These are phyloP conservation scores for Ceratobasidium sp. DNA, from an alignment of 1,284 basidiomycete species.

Conservation along the genomic window DNA sequence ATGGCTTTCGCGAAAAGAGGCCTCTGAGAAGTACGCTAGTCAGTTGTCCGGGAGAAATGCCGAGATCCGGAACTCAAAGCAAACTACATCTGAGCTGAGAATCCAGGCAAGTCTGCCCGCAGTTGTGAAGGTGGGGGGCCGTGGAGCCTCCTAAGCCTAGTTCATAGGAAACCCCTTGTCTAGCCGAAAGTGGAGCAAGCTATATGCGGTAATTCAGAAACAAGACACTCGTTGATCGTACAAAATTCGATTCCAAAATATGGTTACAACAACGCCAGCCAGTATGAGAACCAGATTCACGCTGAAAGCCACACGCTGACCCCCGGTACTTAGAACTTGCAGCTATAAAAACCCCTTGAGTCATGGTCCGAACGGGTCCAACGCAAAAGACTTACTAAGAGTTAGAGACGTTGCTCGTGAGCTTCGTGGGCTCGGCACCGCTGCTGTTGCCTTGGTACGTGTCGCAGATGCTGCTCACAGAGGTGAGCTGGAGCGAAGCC, in stretches of 20 bases:
- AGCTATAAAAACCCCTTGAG: background rate
- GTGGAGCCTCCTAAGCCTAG: too few relatives aligned
- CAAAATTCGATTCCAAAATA: background rate
- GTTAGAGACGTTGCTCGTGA: constrained; percentile 40
- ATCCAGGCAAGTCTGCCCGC: too few relatives aligned
- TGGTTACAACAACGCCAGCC: background rate
- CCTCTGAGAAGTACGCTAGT: too few relatives aligned
- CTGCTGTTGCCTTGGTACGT: constrained; percentile 39
- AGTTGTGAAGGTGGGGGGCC: too few relatives aligned
- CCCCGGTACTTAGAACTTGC: constrained; percentile 20
- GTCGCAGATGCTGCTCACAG: constrained; percentile 21
- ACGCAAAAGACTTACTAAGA: constrained; percentile 18
- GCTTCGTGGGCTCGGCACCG: constrained; percentile 41
- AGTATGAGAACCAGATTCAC: background rate
- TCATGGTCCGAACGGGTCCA: background rate
- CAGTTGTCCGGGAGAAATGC: too few relatives aligned
- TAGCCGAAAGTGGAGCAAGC: background rate
- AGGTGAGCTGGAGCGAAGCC: constrained; percentile 43
- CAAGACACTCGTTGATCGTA: background rate
- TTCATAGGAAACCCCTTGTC: background rate
- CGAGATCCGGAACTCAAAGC: too few relatives aligned
- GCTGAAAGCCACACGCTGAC: background rate
- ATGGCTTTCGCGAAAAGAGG: too few relatives aligned
- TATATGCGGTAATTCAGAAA: background rate
- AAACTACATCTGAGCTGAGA: too few relatives aligned